Evolutionary conservation across 148 eudicot species (phyloP).

Genomic region (Cornus florida): DNA sequence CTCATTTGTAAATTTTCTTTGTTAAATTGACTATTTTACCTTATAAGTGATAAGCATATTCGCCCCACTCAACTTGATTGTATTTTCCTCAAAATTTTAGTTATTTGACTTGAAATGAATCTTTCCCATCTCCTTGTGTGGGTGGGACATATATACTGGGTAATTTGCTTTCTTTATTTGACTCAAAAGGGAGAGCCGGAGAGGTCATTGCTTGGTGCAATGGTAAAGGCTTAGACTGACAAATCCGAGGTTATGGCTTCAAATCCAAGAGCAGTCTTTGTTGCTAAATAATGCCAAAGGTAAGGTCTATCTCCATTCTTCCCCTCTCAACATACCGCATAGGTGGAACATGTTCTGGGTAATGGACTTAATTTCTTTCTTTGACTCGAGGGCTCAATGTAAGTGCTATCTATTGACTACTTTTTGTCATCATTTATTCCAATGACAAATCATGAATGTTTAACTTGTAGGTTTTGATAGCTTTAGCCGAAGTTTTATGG

Average conservation of each 20-base stretch:
- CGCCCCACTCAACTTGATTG: neutral
- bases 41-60: neutral
- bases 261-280: too few species aligned
- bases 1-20: too few species aligned
- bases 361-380: neutral
- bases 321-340: neutral
- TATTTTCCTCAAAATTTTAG: neutral
- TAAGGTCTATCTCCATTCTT: neutral
- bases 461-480: conserved; percentile 51
- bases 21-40: too few species aligned
- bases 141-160: too few species aligned
- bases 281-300: too few species aligned
- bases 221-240: too few species aligned
- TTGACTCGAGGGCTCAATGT: neutral
- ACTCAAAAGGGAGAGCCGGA: too few species aligned
- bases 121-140: neutral
- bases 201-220: too few species aligned
- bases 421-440: neutral
- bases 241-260: too few species aligned
- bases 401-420: neutral
- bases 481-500: conserved; percentile 75
- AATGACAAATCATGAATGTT: neutral
- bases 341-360: too few species aligned
- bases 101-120: neutral
- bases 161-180: neutral